Base-by-base conservation (phyloP, 305 asterid genomes). In the Salvia sclarea region DNA sequence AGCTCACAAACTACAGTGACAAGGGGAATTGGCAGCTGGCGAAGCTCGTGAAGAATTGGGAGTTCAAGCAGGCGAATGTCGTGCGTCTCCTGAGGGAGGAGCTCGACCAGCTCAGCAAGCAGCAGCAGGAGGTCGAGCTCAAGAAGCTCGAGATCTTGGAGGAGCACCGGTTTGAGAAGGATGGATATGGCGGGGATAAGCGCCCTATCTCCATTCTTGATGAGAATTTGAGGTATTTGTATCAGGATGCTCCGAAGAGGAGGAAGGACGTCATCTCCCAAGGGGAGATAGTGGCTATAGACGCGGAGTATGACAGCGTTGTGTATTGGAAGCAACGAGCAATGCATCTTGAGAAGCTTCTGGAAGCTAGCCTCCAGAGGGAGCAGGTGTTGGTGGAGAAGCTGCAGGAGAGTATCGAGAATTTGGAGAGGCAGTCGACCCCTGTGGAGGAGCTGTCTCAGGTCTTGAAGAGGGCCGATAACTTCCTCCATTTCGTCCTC, bases 71-170 rank as follows among this genome's bases (percentile, higher is more conserved):
- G 71, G 89, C 81, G 6, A 86, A 89, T 37, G 96, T 88, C 0
- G 96, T 82, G 0, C 95, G 96, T 35, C 86, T 92, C 21, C 92
- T 92, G 9, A 80, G 78, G 49, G 98, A 92, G 73, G 98, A 92
- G 87, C 89, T 89, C 50, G 91, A 87, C 73, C 84, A 72, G 73
- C 92, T 92, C 60, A 86, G 78, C 83, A 90, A 86, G 79, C 98
- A 92, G 43, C 98, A 89, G 66, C 85, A 85, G 28, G 92, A 88
- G 68, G 91, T 89, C 8, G 92, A 92, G 73, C 96, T 92, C 70
- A 92, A 89, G 89, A 89, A 92, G 69, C 71, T 92, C 67, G 95
- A 92, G 85, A 92, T 92, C 53, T 69, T 86, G 75, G 96, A 92
- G 73, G 93, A 87, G 33, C 95, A 89, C 73, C 78, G 90, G 25